A percentile compares a stretch with the other conserved stretches of the same genome.
These are phyloP conservation scores for Persicaria maculosa DNA, from an alignment of 148 eudicot genomes.

Conservation along the genomic window DNA sequence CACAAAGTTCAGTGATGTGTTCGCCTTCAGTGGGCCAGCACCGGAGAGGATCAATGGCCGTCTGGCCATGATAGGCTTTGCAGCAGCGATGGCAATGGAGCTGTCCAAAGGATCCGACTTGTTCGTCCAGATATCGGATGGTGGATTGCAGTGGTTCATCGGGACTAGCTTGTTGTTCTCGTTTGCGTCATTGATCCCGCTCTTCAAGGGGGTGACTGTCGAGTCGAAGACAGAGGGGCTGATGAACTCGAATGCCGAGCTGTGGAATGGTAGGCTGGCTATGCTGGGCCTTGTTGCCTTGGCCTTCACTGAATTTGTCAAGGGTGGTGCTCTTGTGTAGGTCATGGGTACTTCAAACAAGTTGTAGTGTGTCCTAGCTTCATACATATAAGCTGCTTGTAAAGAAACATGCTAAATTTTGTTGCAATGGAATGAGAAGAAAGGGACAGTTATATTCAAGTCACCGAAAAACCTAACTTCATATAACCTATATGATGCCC, in stretches of 20 bases:
- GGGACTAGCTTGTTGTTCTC: conserved; percentile 49
- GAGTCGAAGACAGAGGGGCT: conserved; percentile 36
- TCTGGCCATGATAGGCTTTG: conserved; percentile 83
- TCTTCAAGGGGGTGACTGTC: conserved; percentile 43
- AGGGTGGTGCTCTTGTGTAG: conserved; percentile 65
- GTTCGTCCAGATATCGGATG: conserved; percentile 52
- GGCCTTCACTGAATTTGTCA: conserved; percentile 65
- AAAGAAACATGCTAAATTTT: not conserved
- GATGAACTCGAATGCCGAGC: conserved; percentile 65
- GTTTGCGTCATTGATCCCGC: conserved; percentile 52
- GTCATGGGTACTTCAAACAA: not conserved
- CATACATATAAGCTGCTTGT: not conserved
- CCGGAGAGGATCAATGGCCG: conserved; percentile 93
- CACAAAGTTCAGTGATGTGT: conserved; percentile 52
- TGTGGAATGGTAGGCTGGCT: conserved; percentile 79
- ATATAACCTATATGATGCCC: no score
- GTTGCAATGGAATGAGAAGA: not conserved
- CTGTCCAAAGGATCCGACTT: conserved; percentile 52
- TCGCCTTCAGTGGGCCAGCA: conserved; percentile 80
- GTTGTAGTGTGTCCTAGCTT: not conserved
- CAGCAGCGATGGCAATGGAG: conserved; percentile 65
- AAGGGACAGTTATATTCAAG: not conserved
- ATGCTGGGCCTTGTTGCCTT: conserved; percentile 80
- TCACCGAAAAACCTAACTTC: no score
- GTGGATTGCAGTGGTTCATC: conserved; percentile 65